Conservation (phyloP, 139 green algal species). For the Desmodesmus armatus region DNA sequence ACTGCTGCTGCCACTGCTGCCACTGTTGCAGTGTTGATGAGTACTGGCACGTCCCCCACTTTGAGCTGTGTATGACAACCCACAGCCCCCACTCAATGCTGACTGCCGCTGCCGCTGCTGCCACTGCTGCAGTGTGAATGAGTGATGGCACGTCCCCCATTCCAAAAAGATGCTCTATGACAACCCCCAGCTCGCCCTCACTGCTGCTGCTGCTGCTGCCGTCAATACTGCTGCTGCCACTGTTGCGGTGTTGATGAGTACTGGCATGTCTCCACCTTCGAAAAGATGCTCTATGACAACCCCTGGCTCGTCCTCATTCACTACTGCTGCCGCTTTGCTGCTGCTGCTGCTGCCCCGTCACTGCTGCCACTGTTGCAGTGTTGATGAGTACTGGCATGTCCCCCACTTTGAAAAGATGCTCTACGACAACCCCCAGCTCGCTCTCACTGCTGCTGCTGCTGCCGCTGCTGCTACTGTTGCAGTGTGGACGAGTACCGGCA, state of each 20-base stretch:
- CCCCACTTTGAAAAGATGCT: constrained; percentile 91
- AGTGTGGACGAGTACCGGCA: no score
- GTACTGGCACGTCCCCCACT: constrained; percentile 87
- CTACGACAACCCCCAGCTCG: no score
- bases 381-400: constrained; percentile 81
- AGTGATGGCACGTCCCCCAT: no score
- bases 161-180: constrained; percentile 76
- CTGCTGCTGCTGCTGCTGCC: background rate
- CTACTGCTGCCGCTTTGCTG: background rate
- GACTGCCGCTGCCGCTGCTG: no score
- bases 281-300: no score
- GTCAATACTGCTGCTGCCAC: background rate
- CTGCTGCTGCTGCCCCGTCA: background rate
- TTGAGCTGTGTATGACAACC: constrained; percentile 93
- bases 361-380: constrained; percentile 14
- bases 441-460: no score
- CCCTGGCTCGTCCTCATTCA: background rate
- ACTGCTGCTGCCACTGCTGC: background rate
- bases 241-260: background rate
- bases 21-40: constrained; percentile 63
- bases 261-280: no score
- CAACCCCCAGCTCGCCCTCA: background rate
- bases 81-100: no score
- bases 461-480: no score
- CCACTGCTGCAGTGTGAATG: no score